A percentile compares a stretch with the other conserved stretches of the same genome.
Evolutionary conservation across 305 asterid species (phyloP).

Genomic region (Rubia tinctorum): DNA sequence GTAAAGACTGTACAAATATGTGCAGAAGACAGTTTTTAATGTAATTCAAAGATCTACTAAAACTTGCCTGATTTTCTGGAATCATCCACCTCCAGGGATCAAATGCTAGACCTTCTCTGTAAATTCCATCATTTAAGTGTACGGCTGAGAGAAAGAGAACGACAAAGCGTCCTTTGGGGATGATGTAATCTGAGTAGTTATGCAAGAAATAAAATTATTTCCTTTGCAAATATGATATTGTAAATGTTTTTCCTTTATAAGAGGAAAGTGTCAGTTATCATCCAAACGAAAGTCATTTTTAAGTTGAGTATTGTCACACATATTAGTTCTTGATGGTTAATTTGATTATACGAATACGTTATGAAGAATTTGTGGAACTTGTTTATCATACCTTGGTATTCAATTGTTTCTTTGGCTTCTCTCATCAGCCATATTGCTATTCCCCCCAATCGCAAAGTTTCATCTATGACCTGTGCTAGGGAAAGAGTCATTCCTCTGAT

Average conservation of each 20-base stretch:
- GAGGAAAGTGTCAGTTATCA: not conserved
- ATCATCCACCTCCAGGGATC: constrained; percentile 93
- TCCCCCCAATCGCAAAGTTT: constrained; percentile 81
- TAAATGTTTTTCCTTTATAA: not conserved
- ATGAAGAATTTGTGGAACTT: not conserved
- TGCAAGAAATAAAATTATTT: not conserved
- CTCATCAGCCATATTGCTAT: constrained; percentile 95
- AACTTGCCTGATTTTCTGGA: constrained; percentile 70
- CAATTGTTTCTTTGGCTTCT: constrained; percentile 72
- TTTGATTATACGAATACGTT: not conserved
- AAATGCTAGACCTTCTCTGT: constrained; percentile 57
- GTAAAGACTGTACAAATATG: not conserved
- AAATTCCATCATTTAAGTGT: constrained; percentile 57
- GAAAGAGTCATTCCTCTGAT: not conserved
- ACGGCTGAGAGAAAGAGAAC: constrained; percentile 92
- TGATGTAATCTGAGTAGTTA: constrained; percentile 52
- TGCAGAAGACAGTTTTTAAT: not conserved
- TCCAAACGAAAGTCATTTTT: not conserved
- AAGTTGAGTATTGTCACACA: not conserved
- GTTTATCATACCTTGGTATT: constrained; percentile 51
- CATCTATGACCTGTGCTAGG: constrained; percentile 70
- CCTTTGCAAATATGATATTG: not conserved
- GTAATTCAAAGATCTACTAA: not conserved
- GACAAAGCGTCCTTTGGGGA: constrained; percentile 84
- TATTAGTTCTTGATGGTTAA: not conserved